phyloP scores from a whole-genome alignment of 2,329 filamentous ascomycete genomes.

The Thielaviopsis musarum region DNA sequence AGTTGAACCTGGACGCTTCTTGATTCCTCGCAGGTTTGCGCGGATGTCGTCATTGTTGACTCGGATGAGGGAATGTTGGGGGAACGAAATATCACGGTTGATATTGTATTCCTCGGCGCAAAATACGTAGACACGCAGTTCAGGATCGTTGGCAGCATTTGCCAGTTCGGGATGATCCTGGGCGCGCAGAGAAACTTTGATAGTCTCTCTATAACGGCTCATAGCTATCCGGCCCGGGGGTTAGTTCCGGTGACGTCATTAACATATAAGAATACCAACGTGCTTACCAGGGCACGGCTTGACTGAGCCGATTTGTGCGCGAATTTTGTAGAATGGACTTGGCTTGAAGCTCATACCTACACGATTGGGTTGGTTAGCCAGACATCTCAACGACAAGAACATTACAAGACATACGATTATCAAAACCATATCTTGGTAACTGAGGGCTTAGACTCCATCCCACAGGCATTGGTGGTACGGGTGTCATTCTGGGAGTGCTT shows the following conservation, averaged over 20 bases:
- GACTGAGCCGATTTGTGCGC: slow-evolving; percentile 45
- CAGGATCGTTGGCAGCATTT: slow-evolving; percentile 41
- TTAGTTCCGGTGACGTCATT: not conserved
- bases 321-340: slow-evolving; percentile 71
- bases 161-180: slow-evolving; percentile 36
- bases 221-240: slow-evolving; percentile 29
- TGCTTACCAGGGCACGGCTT: slow-evolving; percentile 56
- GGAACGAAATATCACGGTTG: slow-evolving; percentile 68
- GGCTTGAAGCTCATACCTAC: slow-evolving; percentile 31
- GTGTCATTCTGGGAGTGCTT: not conserved
- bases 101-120: slow-evolving; percentile 51
- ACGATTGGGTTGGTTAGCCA: not conserved
- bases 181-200: slow-evolving; percentile 27
- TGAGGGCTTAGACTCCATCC: not conserved
- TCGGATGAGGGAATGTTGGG: slow-evolving; percentile 81
- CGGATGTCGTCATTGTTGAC: slow-evolving; percentile 79
- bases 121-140: slow-evolving; percentile 63
- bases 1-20: slow-evolving; percentile 91
- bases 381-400: not conserved
- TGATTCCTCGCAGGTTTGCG: slow-evolving; percentile 83
- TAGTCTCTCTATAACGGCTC: slow-evolving; percentile 36
- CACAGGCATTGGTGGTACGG: not conserved
- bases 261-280: not conserved
- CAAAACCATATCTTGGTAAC: not conserved
- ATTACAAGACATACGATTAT: not conserved